Base-by-base conservation (phyloP, 441 rosid species). In the Gossypium gossypioides region DNA sequence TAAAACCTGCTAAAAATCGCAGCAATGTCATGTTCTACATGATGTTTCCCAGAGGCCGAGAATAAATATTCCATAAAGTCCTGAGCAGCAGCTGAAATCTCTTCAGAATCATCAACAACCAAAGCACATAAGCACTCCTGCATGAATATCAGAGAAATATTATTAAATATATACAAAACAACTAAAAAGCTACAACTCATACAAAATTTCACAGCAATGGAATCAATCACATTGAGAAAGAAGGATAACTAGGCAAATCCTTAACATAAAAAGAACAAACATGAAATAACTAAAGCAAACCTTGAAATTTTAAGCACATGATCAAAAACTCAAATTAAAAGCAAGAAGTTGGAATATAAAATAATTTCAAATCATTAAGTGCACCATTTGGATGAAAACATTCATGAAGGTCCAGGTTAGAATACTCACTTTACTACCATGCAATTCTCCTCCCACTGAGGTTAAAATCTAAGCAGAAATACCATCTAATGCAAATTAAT, bases 61-160 rank as follows among this genome's bases (percentile, higher is more conserved):
- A 91, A 84, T 50, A 91, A 77, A 79, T 74, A 60, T 74, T 84
- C 86, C 46, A 92, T 84, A 72, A 86, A 82, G 44, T 84, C 86
- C 82, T 84, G 91, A 54, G 99, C 90, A 80, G 84, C 83, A 64
- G 80, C 71, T 48, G 90, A 88, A 61, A 92, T 86, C 71, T 86
- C 92, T 77, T 86, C 84, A 27, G 83, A 85, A 59, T 88, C 96
- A 87, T 92, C 99, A 77, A 89, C 86, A 74, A 83, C 87, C 85
- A 92, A 78, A 77, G 85, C 85, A 69, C 86, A 92, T 16, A 88
- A 77, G 77, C 99, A 91, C 78, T 95, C 99, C 97, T 92, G 87
- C 87, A 88, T 61, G 50, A 81, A 63, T 73, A 64, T 74, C 57
- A 74, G 22, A 48, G 51, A 51, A 25, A 48, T 16, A 2, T 37